Conservation (phyloP, 768 basidiomycete genomes). For the Leccinum disarticulatum region DNA sequence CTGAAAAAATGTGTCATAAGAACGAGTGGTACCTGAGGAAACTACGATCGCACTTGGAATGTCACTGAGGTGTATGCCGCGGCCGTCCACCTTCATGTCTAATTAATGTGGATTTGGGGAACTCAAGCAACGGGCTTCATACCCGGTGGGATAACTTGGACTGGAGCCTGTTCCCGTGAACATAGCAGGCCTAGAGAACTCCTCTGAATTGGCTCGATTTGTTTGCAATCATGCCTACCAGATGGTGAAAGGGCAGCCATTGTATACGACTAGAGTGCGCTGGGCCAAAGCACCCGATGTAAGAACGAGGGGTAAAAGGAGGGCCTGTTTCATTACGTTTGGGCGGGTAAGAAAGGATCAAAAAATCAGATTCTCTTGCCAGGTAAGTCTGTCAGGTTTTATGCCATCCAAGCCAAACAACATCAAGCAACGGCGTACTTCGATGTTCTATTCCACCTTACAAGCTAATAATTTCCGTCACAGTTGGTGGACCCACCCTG, state of each 20-base stretch:
- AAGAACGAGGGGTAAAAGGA: slow-evolving; percentile 30
- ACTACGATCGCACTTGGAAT: slow-evolving; percentile 21
- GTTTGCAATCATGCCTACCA: slow-evolving; percentile 40
- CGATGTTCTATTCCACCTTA: too few relatives aligned
- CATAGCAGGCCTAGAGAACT: slow-evolving; percentile 47
- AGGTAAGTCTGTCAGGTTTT: too few relatives aligned
- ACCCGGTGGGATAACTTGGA: slow-evolving; percentile 51
- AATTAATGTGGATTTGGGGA: slow-evolving; percentile 6
- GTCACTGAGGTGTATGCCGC: slow-evolving; percentile 25
- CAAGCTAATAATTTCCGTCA: too few relatives aligned
- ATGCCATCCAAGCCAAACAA: too few relatives aligned
- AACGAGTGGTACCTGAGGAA: neutral
- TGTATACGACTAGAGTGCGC: slow-evolving; percentile 60
- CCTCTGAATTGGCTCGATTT: too few relatives aligned
- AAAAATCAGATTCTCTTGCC: neutral
- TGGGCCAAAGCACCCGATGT: slow-evolving; percentile 38
- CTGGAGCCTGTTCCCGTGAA: slow-evolving; percentile 57
- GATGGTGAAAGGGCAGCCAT: slow-evolving; percentile 66
- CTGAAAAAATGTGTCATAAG: slow-evolving; percentile 8
- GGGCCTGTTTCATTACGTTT: slow-evolving; percentile 23
- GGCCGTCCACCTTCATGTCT: slow-evolving; percentile 34
- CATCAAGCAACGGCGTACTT: too few relatives aligned
- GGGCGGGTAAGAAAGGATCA: neutral
- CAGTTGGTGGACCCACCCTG: too few relatives aligned
- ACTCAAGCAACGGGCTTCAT: slow-evolving; percentile 2